phyloP scores from a whole-genome alignment of 176 grass and related monocot genomes.

The Avena sativa region DNA sequence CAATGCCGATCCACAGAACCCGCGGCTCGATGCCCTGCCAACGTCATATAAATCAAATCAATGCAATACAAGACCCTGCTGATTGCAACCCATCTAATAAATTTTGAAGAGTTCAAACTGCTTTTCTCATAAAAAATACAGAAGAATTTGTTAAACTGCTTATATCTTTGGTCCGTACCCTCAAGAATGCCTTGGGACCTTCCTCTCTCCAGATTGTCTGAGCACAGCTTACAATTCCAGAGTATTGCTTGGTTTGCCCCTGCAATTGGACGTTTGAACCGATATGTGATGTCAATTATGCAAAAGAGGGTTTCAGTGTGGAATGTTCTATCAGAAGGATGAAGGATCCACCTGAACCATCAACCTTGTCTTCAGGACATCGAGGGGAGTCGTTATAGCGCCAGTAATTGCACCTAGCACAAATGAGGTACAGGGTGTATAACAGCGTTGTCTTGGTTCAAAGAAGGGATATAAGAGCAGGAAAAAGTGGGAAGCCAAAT shows the following conservation, averaged over 20 bases:
- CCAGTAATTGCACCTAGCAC: constrained; percentile 84
- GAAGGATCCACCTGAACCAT: constrained; percentile 81
- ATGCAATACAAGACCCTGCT: not conserved
- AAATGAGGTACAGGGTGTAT: not conserved
- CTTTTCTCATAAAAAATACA: not conserved
- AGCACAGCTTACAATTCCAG: constrained; percentile 72
- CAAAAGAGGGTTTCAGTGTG: not conserved
- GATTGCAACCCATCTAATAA: not conserved
- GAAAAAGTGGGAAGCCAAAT: not conserved
- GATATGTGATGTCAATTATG: constrained; percentile 4
- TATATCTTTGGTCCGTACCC: constrained; percentile 44
- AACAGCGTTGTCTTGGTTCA: not conserved
- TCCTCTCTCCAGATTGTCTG: constrained; percentile 85
- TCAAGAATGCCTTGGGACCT: constrained; percentile 79
- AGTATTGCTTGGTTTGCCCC: constrained; percentile 77
- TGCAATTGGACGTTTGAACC: constrained; percentile 28
- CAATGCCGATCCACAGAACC: constrained; percentile 93
- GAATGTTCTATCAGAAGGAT: constrained; percentile 9
- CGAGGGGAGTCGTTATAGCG: constrained; percentile 90
- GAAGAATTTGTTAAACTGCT: not conserved
- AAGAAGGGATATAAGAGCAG: not conserved
- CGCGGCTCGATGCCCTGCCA: constrained; percentile 86
- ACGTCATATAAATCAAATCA: constrained; percentile 6
- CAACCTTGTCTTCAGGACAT: constrained; percentile 94
- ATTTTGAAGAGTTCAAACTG: not conserved